phyloP scores from a whole-genome alignment of 306 rosid species.

The Gillenia trifoliata region DNA sequence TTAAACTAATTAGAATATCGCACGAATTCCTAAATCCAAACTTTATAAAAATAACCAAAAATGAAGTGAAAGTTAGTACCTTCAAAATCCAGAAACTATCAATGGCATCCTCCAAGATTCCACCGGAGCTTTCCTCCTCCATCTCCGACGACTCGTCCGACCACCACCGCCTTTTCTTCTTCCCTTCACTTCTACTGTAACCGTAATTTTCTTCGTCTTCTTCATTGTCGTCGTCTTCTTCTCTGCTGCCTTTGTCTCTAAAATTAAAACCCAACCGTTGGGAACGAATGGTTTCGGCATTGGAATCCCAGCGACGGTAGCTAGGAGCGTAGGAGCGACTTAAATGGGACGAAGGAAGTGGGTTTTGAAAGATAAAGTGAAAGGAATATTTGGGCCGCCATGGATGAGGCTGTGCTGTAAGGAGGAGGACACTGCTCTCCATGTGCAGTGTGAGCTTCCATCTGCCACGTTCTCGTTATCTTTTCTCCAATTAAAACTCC shows the following conservation, averaged over 20 bases:
- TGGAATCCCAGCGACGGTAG: conserved; percentile 79
- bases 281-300: conserved; percentile 55
- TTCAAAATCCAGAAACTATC: conserved; percentile 73
- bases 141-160: conserved; percentile 44
- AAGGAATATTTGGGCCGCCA: conserved; percentile 33
- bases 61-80: conserved; percentile 32
- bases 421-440: conserved; percentile 27
- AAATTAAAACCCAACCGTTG: conserved; percentile 42
- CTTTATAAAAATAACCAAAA: not conserved
- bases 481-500: not conserved
- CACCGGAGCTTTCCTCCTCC: conserved; percentile 37
- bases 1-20: not conserved
- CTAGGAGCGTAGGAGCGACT: conserved; percentile 39
- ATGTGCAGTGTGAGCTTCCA: conserved; percentile 38
- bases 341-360: conserved; percentile 15
- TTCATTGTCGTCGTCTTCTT: conserved; percentile 14
- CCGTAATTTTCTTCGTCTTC: conserved; percentile 27
- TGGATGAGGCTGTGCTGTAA: conserved; percentile 36
- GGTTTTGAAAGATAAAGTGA: not conserved
- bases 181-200: conserved; percentile 14
- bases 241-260: conserved; percentile 19
- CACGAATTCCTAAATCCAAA: not conserved
- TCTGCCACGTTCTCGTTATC: conserved; percentile 47
- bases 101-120: conserved; percentile 43
- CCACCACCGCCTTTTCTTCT: conserved; percentile 74